Base-by-base conservation (phyloP, 768 basidiomycete genomes). In the Lactarius tabidus region DNA sequence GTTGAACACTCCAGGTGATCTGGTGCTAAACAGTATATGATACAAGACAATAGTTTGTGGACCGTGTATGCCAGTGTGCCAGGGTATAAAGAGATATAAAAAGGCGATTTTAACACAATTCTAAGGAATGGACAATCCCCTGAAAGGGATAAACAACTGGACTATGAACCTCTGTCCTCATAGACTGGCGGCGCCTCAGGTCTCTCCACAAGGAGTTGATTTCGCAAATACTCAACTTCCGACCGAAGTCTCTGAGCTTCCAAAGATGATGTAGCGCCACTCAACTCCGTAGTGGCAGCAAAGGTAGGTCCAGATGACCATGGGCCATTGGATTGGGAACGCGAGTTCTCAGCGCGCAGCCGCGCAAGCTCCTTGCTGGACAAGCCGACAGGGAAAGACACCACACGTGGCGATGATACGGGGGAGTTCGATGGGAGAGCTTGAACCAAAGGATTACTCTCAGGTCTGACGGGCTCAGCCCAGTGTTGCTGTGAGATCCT, bases 191-290 rank as follows among this genome's bases (percentile, higher is more conserved):
- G 74, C 17, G 72, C 68, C 48, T 70, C 71, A 18, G 65, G 12
- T 39, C 72, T 35, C 28, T 73, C 72, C n/a, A 52, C 57, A 26
- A 67, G 71, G 20, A 74, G 60, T 61, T 67, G 58, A 59, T 73
- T 58, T 68, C 73, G 70, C 58, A 74, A 59, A 43, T 70, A 67
- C 62, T 73, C 73, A 15, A 75, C 72, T 65, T 74, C 75, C 15
- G 58, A 48, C n/a, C 54, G 53, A 14, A 65, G 55, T 41, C 63
- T 39, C 36, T 36, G 41, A 15, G 63, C 31, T 1, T 59, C 52
- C 1, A 36, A 12, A n/a, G 28, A 5, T 7, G 66, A 36, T 26
- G 35, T 28, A 10, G 2, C 8, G 17, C 3, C 39, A 15, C 33
- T 28, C 23, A n/a, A 20, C 9, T 20, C 51, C n/a, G 33, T 10